These are phyloP conservation scores for Graphium sp. DNA, from an alignment of 2,329 filamentous ascomycete genomes.

Conservation along the genomic window DNA sequence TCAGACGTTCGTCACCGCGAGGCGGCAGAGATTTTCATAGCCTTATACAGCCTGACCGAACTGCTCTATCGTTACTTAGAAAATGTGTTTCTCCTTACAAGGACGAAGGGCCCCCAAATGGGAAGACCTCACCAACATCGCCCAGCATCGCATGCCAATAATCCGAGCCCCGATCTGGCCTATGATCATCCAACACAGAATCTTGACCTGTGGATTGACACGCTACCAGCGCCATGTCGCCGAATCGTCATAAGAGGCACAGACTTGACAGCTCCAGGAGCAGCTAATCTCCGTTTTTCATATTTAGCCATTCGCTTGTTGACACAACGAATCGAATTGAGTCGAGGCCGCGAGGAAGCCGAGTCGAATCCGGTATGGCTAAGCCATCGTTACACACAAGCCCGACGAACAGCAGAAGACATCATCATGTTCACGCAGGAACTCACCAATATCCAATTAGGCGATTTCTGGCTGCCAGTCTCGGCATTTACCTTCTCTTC, in stretches of 20 bases:
- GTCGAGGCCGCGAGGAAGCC: conserved; percentile 2
- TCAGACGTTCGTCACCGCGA: conserved; percentile 8
- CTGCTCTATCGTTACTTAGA: conserved; percentile 16
- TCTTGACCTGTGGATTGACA: conserved; percentile 27
- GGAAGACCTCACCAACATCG: neutral
- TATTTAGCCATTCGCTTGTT: conserved; percentile 30
- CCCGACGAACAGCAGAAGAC: conserved; percentile 26
- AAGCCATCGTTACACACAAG: conserved; percentile 18
- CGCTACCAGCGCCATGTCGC: conserved; percentile 18
- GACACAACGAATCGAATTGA: conserved; percentile 24
- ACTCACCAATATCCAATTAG: conserved; percentile 20
- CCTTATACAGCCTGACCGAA: conserved; percentile 25
- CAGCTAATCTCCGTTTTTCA: conserved; percentile 30
- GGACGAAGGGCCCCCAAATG: conserved; percentile 10
- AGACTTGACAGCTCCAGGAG: conserved; percentile 21
- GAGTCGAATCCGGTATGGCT: conserved; percentile 5
- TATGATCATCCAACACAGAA: conserved; percentile 4
- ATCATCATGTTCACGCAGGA: conserved; percentile 29
- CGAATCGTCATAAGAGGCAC: conserved; percentile 23
- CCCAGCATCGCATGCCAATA: neutral
- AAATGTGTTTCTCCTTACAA: conserved; percentile 9
- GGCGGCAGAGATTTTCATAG: conserved; percentile 21
- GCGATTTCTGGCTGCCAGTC: conserved; percentile 31
- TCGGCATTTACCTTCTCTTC: conserved; percentile 28
- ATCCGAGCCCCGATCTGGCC: neutral